These are phyloP conservation scores for Aspergillus taichungensis DNA, from an alignment of 495 filamentous ascomycete genomes.

Conservation along the genomic window DNA sequence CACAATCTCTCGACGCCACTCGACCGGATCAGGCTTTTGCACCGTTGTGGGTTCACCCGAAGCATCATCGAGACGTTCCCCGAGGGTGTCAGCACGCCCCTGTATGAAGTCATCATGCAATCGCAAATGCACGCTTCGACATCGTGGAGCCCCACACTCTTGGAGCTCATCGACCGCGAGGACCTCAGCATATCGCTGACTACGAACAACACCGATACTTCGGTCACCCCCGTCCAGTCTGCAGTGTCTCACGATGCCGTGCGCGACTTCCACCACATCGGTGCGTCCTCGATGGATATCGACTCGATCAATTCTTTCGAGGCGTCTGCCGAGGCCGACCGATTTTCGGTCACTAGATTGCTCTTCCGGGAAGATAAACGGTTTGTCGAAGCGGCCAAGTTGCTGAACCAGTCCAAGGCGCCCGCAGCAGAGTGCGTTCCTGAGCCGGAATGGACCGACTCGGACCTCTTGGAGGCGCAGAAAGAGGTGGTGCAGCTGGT, in stretches of 20 bases:
- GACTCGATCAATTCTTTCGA: conserved; percentile 54
- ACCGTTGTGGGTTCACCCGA: conserved; percentile 36
- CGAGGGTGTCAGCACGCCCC: conserved; percentile 65
- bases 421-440: conserved; percentile 68
- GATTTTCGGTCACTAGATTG: conserved; percentile 67
- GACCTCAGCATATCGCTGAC: conserved; percentile 66
- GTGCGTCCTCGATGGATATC: conserved; percentile 49
- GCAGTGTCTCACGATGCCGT: conserved; percentile 54
- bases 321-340: conserved; percentile 63
- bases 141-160: conserved; percentile 59
- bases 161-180: conserved; percentile 71
- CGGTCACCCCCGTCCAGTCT: conserved; percentile 27
- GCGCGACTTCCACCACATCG: conserved; percentile 68
- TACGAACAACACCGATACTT: conserved; percentile 21
- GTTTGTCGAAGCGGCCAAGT: conserved; percentile 65
- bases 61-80: conserved; percentile 64
- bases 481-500: conserved; percentile 79
- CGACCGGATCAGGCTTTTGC: conserved; percentile 33
- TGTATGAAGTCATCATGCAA: conserved; percentile 74
- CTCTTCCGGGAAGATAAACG: conserved; percentile 89
- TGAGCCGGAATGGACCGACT: conserved; percentile 71
- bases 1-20: conserved; percentile 20
- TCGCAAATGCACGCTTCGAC: conserved; percentile 76
- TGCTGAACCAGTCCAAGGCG: conserved; percentile 70
- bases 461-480: conserved; percentile 84